Evolutionary conservation across 2,329 filamentous ascomycete species (phyloP), one percentile per base, ranked within the genome.

Genomic region (Neonectria coccinea): DNA sequence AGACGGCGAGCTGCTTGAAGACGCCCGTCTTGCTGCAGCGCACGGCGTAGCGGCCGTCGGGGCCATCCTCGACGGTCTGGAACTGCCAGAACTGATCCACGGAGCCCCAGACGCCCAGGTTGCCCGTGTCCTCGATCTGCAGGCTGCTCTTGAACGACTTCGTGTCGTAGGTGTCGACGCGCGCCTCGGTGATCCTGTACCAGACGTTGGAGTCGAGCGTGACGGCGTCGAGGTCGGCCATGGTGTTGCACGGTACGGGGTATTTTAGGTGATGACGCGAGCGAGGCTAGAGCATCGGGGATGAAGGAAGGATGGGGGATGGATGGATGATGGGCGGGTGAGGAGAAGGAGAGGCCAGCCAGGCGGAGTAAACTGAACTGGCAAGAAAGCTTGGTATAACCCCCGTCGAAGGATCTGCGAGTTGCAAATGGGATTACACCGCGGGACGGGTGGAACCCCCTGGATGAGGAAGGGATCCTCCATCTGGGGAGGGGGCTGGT

Each of bases 181-280:
- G 75, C 12, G 61, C 68, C 58, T 80, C 78, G 4, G 72, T 75
- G n/a, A 80, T 42, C 45, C 77, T 71, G 62, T 77, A 79, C 78
- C 78, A 80, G 18, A 66, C 74, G 55, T 80, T 79, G 11, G 73
- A 50, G 68, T 80, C 74, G 39, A 80, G 59, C 41, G 72, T 72
- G n/a, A 66, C 73, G 20, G 71, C 65, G 11, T 64, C 67, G 67
- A 69, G 64, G 45, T 66, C 42, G 55, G 50, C 27, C 53, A 62
- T 62, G 52, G 25, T 25, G 25, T 6, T 25, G 25, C 5, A 25
- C 25, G 25, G 25, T 25, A 25, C 25, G 25, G 25, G 25, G 25
- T 5, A 5, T 25, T 25, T 25, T 33, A 12, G 31, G 10, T 33
- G 31, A 33, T 12, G 31, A 10, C 31, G 31, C 10, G 31, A 10